phyloP scores from a whole-genome alignment of 2,329 filamentous ascomycete species.

The Colletotrichum sp. region DNA sequence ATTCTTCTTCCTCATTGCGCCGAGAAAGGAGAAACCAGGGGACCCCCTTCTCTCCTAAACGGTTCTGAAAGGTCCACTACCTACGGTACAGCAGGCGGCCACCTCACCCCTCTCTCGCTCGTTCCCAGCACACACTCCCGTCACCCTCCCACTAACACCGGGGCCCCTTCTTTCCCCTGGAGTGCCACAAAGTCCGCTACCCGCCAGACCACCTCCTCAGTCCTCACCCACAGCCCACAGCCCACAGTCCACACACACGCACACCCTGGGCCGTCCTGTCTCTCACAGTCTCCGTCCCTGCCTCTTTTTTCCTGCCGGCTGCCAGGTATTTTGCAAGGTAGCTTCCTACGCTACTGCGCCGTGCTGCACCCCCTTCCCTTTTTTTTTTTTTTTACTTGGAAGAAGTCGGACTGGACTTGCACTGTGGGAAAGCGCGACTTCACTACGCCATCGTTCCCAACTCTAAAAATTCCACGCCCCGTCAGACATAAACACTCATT shows the following conservation, averaged over 20 bases:
- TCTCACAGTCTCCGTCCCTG: not conserved
- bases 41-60: conserved; percentile 14
- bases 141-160: not conserved
- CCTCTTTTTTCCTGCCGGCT: not conserved
- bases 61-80: conserved; percentile 6
- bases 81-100: not conserved
- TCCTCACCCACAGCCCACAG: not conserved
- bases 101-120: not conserved
- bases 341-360: not conserved
- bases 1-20: not conserved
- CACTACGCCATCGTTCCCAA: conserved; percentile 21
- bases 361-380: not conserved
- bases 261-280: not conserved
- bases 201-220: not conserved
- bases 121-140: not conserved
- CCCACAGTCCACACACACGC: not conserved
- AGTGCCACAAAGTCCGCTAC: conserved; percentile 10
- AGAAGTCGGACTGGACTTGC: not conserved
- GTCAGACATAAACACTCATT: conserved; percentile 20
- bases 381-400: not conserved
- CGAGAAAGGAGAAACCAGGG: conserved; percentile 19
- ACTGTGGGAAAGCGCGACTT: conserved; percentile 15
- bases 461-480: conserved; percentile 22
- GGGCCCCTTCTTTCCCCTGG: not conserved
- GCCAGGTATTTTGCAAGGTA: not conserved